These are phyloP conservation scores for Rhizopogon vinicolor DNA, from an alignment of 768 basidiomycete genomes.

Conservation along the genomic window DNA sequence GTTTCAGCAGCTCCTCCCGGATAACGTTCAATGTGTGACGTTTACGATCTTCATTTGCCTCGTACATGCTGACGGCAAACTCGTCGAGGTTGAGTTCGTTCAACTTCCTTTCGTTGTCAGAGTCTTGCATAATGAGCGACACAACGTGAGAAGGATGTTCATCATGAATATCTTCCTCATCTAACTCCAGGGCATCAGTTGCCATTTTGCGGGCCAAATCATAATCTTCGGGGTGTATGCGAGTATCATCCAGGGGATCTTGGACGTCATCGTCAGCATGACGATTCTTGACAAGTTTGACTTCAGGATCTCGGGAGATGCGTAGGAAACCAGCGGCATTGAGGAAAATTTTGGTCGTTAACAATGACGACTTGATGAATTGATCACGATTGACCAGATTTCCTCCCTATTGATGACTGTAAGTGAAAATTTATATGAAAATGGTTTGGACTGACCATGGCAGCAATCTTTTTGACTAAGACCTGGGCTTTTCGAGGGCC, in stretches of 20 bases:
- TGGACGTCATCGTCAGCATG: slow-evolving; percentile 61
- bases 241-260: slow-evolving; percentile 92
- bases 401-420: slow-evolving; percentile 57
- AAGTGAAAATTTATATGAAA: background rate
- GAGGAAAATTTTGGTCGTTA: slow-evolving; percentile 86
- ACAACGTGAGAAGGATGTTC: slow-evolving; percentile 91
- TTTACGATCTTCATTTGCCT: slow-evolving; percentile 80
- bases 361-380: slow-evolving; percentile 74
- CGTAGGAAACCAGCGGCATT: slow-evolving; percentile 92
- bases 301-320: slow-evolving; percentile 69
- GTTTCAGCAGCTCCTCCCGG: slow-evolving; percentile 75
- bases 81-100: slow-evolving; percentile 92
- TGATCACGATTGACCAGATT: slow-evolving; percentile 83
- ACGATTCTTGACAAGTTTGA: slow-evolving; percentile 56
- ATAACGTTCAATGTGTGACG: slow-evolving; percentile 88
- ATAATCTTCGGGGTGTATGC: slow-evolving; percentile 97
- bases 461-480: slow-evolving; percentile 74
- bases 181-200: slow-evolving; percentile 93
- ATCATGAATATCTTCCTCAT: slow-evolving; percentile 93
- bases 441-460: slow-evolving; percentile 47
- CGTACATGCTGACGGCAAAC: slow-evolving; percentile 88
- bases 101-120: slow-evolving; percentile 73
- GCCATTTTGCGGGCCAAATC: slow-evolving; percentile 98
- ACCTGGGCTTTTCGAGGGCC: slow-evolving; percentile 92
- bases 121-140: slow-evolving; percentile 78